Evolutionary conservation across 495 filamentous ascomycete genomes (phyloP).

Genomic region (Lentithecium fluviatile): DNA sequence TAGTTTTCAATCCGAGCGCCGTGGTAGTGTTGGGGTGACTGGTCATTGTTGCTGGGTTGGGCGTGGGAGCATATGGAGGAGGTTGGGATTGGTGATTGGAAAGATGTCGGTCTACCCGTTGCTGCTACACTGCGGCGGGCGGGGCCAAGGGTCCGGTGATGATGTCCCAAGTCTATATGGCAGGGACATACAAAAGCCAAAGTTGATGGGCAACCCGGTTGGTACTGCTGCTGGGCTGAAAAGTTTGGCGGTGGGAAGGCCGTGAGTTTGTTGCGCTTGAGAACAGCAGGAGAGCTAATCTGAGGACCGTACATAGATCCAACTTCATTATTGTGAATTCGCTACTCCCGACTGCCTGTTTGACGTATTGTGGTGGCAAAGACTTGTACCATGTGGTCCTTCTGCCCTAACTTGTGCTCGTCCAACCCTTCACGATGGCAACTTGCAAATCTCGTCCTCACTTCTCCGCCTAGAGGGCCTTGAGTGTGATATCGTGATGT

Average conservation of each 20-base stretch:
- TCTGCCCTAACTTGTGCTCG: no score
- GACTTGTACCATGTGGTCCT: no score
- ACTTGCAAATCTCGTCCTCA: no score
- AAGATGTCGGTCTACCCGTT: background rate
- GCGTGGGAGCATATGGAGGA: background rate
- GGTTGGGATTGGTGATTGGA: background rate
- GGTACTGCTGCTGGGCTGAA: background rate
- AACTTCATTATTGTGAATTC: no score
- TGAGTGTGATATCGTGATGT: background rate
- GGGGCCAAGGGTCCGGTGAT: conserved; percentile 16
- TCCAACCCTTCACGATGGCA: no score
- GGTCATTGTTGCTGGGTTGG: conserved; percentile 7
- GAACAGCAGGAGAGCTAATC: conserved; percentile 24
- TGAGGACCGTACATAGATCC: conserved; percentile 18
- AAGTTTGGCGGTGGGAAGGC: background rate
- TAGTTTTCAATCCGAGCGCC: conserved; percentile 35
- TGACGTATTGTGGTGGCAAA: no score
- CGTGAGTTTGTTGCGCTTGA: conserved; percentile 9
- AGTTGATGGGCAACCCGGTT: conserved; percentile 16
- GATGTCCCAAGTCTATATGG: conserved; percentile 8
- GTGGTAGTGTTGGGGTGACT: conserved; percentile 5
- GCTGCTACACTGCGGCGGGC: no score
- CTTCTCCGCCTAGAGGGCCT: no score
- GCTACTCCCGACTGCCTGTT: no score
- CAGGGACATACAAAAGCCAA: conserved; percentile 15